Conservation (phyloP, 768 basidiomycete species). For the Sistotremastrum niveocremeum region DNA sequence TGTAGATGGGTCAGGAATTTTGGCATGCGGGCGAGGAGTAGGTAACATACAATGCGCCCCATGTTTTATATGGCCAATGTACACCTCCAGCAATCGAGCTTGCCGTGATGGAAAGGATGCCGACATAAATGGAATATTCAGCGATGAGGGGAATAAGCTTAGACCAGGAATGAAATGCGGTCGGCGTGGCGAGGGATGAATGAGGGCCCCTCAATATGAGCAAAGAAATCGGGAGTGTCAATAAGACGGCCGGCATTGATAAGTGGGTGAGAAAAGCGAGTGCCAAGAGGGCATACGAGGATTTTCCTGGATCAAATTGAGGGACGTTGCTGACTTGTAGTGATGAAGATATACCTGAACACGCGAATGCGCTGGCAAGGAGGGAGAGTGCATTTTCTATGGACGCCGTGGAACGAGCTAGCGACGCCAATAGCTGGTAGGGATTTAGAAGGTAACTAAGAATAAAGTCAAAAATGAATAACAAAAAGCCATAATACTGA, state of each 20-base stretch:
- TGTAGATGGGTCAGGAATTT: constrained; percentile 17
- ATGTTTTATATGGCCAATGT: constrained; percentile 64
- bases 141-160: constrained; percentile 22
- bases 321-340: not conserved
- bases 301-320: constrained; percentile 31
- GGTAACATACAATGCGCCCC: constrained; percentile 64
- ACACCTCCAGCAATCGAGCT: constrained; percentile 45
- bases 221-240: constrained; percentile 54
- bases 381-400: constrained; percentile 69
- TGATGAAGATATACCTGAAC: constrained; percentile 33
- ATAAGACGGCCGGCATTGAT: constrained; percentile 54
- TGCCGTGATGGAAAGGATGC: constrained; percentile 34
- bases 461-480: constrained; percentile 4
- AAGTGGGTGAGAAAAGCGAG: constrained; percentile 63
- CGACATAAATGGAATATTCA: constrained; percentile 40
- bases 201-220: constrained; percentile 46
- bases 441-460: constrained; percentile 82
- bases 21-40: not conserved
- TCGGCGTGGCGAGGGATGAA: constrained; percentile 58
- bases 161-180: constrained; percentile 11
- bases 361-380: constrained; percentile 54
- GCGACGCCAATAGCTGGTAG: constrained; percentile 64
- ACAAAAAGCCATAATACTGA: constrained; percentile 24
- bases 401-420: constrained; percentile 72
- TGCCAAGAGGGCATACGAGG: constrained; percentile 42